phyloP scores from a whole-genome alignment of 208 protist species.

The Trypanosoma lewisi region DNA sequence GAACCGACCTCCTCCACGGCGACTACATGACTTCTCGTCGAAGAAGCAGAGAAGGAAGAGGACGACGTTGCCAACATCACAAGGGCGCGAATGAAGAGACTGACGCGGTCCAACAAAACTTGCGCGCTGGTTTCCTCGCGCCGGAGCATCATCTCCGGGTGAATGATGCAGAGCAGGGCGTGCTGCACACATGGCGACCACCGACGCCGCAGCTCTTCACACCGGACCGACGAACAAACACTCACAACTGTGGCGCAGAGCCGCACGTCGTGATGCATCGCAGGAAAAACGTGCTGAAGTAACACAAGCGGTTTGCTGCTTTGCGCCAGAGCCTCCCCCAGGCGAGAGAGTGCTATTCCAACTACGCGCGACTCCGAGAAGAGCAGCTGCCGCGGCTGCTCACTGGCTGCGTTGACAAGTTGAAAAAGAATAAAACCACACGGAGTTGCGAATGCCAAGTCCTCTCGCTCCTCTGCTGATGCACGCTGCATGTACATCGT shows the following conservation, averaged over 20 bases:
- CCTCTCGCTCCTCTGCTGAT: conserved; percentile 1
- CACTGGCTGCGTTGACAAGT: neutral
- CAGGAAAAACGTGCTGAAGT: conserved; percentile 28
- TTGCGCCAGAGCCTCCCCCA: conserved; percentile 31
- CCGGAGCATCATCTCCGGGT: conserved; percentile 4
- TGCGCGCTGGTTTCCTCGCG: neutral
- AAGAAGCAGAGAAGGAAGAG: neutral
- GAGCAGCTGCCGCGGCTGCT: conserved; percentile 4
- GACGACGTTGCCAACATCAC: neutral
- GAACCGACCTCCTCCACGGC: neutral
- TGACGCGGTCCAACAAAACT: conserved; percentile 6
- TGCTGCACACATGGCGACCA: conserved; percentile 17
- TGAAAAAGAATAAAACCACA: conserved; percentile 17
- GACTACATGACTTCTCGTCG: neutral
- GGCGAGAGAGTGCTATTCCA: conserved; percentile 12
- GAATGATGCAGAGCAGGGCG: conserved; percentile 15
- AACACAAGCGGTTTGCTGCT: conserved; percentile 25
- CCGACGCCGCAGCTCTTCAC: conserved; percentile 1
- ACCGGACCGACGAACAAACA: conserved; percentile 7
- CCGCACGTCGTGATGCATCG: neutral
- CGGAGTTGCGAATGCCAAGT: neutral
- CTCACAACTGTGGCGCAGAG: conserved; percentile 26
- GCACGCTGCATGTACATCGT: neutral
- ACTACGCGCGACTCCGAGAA: conserved; percentile 2
- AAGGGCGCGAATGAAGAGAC: conserved; percentile 21